Evolutionary conservation across 2,329 filamentous ascomycete genomes (phyloP).

Genomic region (Chaetomiaceae sp.): DNA sequence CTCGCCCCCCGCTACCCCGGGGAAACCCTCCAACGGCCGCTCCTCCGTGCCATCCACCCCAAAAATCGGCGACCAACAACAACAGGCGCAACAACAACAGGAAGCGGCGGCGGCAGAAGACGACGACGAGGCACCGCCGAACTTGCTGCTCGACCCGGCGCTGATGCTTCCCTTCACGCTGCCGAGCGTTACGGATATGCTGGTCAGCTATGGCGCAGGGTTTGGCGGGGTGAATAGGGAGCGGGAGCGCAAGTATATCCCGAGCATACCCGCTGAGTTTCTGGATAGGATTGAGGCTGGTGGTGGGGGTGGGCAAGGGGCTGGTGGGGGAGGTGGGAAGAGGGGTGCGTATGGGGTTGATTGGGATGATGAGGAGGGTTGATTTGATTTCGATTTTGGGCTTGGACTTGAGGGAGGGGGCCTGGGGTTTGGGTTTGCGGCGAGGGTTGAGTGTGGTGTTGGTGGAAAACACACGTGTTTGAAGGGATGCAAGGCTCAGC

Average conservation of each 20-base stretch:
- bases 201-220: conserved; percentile 89
- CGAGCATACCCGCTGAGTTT: conserved; percentile 90
- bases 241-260: conserved; percentile 90
- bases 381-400: background rate
- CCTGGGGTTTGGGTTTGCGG: background rate
- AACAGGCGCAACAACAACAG: conserved; percentile 12
- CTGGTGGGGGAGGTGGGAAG: conserved; percentile 3
- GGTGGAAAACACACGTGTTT: too few species aligned
- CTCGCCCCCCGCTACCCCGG: conserved; percentile 40
- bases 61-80: conserved; percentile 18
- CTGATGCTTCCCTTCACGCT: conserved; percentile 93
- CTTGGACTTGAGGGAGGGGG: too few species aligned
- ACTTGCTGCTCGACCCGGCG: conserved; percentile 80
- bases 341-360: conserved; percentile 55
- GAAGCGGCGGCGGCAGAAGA: conserved; percentile 43
- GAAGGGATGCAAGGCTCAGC: too few species aligned
- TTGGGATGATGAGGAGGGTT: conserved; percentile 63
- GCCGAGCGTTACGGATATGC: conserved; percentile 94
- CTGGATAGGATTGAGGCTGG: conserved; percentile 79
- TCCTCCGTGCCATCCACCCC: conserved; percentile 28
- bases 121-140: conserved; percentile 65
- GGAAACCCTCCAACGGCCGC: too few species aligned
- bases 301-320: conserved; percentile 40
- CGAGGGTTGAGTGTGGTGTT: too few species aligned
- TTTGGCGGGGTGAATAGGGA: conserved; percentile 91